Conservation (phyloP, 306 rosid species). For the Nissolia schottii region DNA sequence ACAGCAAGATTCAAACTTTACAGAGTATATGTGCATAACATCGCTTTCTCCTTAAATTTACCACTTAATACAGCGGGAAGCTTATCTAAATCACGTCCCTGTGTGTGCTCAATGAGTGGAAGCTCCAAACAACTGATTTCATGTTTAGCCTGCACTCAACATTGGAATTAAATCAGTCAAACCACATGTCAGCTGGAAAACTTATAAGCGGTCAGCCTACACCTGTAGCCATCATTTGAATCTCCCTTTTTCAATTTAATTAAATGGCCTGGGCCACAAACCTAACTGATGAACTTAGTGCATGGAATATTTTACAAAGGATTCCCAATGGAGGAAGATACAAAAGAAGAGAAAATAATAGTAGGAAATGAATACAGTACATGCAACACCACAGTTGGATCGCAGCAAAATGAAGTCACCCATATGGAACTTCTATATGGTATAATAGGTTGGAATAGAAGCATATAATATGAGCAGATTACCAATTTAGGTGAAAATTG, state of each 20-base stretch:
- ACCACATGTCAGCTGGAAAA: neutral
- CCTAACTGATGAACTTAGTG: neutral
- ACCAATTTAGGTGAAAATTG: neutral
- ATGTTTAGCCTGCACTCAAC: conserved; percentile 70
- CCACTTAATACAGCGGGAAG: conserved; percentile 67
- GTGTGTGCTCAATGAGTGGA: conserved; percentile 84
- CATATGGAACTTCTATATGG: neutral
- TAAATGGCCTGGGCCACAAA: neutral
- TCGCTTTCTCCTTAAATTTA: conserved; percentile 24
- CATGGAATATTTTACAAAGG: neutral
- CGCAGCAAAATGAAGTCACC: neutral
- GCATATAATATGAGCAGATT: neutral
- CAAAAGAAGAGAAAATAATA: neutral
- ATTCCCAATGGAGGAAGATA: neutral
- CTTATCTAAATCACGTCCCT: conserved; percentile 75
- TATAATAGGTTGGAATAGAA: neutral
- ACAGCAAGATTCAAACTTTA: neutral
- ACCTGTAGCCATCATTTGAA: conserved; percentile 4
- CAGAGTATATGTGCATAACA: neutral
- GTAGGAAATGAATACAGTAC: neutral
- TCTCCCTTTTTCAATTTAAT: neutral
- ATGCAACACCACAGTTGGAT: neutral
- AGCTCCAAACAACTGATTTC: conserved; percentile 92
- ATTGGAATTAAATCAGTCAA: conserved; percentile 26
- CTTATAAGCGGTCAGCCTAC: neutral